phyloP scores from a whole-genome alignment of 2,329 filamentous ascomycete species.

The Coniella lustricola region DNA sequence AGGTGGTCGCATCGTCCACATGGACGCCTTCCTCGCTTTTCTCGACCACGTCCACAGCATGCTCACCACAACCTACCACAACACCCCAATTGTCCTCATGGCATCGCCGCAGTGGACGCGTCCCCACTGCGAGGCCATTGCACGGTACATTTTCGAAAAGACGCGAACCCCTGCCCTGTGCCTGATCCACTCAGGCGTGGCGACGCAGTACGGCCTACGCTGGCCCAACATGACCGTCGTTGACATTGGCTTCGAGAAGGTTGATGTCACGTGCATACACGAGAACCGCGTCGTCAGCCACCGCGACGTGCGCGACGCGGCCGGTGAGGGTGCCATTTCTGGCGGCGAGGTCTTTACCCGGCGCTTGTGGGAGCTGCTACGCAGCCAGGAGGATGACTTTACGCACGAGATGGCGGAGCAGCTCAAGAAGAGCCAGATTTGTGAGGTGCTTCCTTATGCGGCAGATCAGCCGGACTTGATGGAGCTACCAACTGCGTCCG shows the following conservation, averaged over 20 bases:
- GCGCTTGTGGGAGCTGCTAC: conserved; percentile 60
- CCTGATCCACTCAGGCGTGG: conserved; percentile 81
- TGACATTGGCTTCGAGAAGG: conserved; percentile 87
- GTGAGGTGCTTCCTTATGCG: conserved; percentile 57
- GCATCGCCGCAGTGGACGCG: conserved; percentile 85
- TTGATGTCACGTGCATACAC: conserved; percentile 83
- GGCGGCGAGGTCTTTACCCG: conserved; percentile 85
- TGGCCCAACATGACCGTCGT: conserved; percentile 74
- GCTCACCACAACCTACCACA: conserved; percentile 87
- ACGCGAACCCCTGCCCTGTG: conserved; percentile 91
- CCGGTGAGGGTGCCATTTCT: conserved; percentile 45
- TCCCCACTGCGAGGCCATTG: conserved; percentile 77
- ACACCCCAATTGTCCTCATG: conserved; percentile 89
- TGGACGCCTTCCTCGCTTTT: conserved; percentile 89
- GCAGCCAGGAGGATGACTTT: conserved; percentile 44
- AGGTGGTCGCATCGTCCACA: conserved; percentile 79
- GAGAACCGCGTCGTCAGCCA: conserved; percentile 70
- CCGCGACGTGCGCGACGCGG: conserved; percentile 48
- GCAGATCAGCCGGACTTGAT: conserved; percentile 37
- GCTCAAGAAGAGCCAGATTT: conserved; percentile 59
- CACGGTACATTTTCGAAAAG: conserved; percentile 94
- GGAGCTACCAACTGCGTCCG: conserved; percentile 39
- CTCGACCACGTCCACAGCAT: conserved; percentile 86
- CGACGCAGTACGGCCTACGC: conserved; percentile 76
- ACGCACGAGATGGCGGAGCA: conserved; percentile 63